A percentile compares a stretch with the other conserved stretches of the same genome.
Conservation (phyloP, 805 yeast genomes). For the Starmerella khaoyaiensis region DNA sequence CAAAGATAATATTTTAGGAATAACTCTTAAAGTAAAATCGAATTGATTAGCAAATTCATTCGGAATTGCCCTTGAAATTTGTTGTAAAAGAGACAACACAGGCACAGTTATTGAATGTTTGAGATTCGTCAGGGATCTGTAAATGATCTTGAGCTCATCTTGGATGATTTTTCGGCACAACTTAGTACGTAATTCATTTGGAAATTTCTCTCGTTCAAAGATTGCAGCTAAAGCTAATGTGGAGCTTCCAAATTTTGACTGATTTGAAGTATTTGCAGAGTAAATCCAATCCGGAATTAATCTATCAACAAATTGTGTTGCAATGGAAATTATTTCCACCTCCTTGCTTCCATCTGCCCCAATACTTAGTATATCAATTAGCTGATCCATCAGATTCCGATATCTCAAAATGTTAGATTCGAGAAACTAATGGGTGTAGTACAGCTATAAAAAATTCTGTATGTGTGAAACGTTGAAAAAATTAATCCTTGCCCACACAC, state of each 20-base stretch:
- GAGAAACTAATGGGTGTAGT: neutral
- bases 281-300: slow-evolving; percentile 22
- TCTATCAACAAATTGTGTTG: slow-evolving; percentile 5
- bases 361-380: slow-evolving; percentile 10
- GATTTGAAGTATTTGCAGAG: slow-evolving; percentile 21
- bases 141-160: slow-evolving; percentile 48
- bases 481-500: slow-evolving; percentile 2
- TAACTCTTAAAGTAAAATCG: slow-evolving; percentile 49
- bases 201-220: slow-evolving; percentile 6
- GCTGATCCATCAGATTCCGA: slow-evolving; percentile 15
- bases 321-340: slow-evolving; percentile 3
- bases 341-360: slow-evolving; percentile 3
- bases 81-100: slow-evolving; percentile 42
- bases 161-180: slow-evolving; percentile 43
- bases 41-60: slow-evolving; percentile 48
- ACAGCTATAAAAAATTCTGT: neutral
- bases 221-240: slow-evolving; percentile 16
- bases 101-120: slow-evolving; percentile 52
- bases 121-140: slow-evolving; percentile 48
- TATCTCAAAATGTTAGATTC: neutral
- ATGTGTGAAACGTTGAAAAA: too few relatives aligned
- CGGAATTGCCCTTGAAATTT: slow-evolving; percentile 36
- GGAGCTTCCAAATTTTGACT: slow-evolving; percentile 15
- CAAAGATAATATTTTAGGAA: slow-evolving; percentile 51
- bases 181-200: slow-evolving; percentile 10